phyloP scores from a whole-genome alignment of 208 protist species.

The Kentomonas sorsogonicus region DNA sequence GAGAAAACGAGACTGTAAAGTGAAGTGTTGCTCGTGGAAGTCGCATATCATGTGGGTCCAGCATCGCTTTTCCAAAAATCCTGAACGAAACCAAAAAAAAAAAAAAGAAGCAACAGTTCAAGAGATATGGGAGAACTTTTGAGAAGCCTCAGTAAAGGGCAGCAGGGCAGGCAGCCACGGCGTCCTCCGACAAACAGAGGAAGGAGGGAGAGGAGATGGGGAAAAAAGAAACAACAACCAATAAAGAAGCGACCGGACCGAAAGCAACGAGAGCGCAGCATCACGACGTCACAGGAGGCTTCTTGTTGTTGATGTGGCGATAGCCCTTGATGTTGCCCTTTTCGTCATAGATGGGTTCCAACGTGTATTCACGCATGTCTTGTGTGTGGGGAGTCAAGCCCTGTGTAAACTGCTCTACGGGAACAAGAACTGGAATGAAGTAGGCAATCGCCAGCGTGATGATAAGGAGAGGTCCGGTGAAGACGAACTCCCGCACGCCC shows the following conservation, averaged over 20 bases:
- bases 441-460: conserved; percentile 68
- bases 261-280: background rate
- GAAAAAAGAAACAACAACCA: too few species aligned
- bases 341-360: conserved; percentile 80
- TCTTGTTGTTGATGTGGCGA: conserved; percentile 49
- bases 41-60: too few species aligned
- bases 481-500: conserved; percentile 81
- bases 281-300: background rate
- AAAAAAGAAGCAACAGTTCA: too few species aligned
- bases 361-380: conserved; percentile 67
- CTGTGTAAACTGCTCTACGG: conserved; percentile 68
- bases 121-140: too few species aligned
- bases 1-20: too few species aligned
- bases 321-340: conserved; percentile 65
- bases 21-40: too few species aligned
- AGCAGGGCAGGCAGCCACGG: too few species aligned
- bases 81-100: too few species aligned
- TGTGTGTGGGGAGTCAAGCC: conserved; percentile 54
- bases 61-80: too few species aligned
- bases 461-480: conserved; percentile 56
- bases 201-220: too few species aligned
- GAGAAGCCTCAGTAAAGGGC: too few species aligned
- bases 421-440: conserved; percentile 49
- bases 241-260: background rate
- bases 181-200: too few species aligned